Percentiles rank a stretch among this genome's conserved stretches.
These are phyloP conservation scores for Mrakiaceae sp. DNA, from an alignment of 1,284 basidiomycete genomes.

Conservation along the genomic window DNA sequence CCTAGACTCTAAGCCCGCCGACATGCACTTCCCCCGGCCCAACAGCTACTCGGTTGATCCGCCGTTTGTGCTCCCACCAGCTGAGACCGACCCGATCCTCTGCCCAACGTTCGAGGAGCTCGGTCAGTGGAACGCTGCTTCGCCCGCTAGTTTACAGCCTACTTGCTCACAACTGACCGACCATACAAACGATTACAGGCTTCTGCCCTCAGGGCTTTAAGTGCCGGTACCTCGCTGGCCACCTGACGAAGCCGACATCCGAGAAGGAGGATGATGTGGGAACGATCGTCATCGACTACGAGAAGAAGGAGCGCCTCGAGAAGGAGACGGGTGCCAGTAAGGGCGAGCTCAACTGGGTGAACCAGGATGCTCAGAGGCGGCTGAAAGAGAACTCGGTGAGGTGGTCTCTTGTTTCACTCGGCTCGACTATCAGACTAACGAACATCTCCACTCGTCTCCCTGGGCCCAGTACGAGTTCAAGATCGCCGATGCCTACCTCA, in stretches of 20 bases:
- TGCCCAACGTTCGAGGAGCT: constrained; percentile 65
- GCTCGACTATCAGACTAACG: too few relatives aligned
- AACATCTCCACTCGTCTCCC: not conserved
- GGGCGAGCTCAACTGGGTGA: constrained; percentile 64
- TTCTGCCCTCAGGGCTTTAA: constrained; percentile 78
- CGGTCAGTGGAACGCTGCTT: constrained; percentile 35
- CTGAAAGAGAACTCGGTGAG: too few relatives aligned
- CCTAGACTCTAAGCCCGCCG: constrained; percentile 60
- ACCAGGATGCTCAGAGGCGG: too few relatives aligned
- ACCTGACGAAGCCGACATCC: constrained; percentile 32
- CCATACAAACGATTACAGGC: not conserved
- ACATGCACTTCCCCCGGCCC: constrained; percentile 50
- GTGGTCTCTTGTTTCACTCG: too few relatives aligned
- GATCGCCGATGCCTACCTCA: constrained; percentile 55
- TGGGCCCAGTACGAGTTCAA: constrained; percentile 46
- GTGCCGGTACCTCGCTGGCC: constrained; percentile 79
- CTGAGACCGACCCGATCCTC: constrained; percentile 11
- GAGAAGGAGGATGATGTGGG: not conserved
- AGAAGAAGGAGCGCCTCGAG: constrained; percentile 44
- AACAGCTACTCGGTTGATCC: constrained; percentile 37
- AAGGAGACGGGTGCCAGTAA: constrained; percentile 39
- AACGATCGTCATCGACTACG: constrained; percentile 29
- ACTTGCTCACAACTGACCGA: too few relatives aligned
- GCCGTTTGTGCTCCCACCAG: constrained; percentile 43
- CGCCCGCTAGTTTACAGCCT: too few relatives aligned